Conservation (phyloP, 2,329 filamentous ascomycete species). For the Sporothrix sp. region DNA sequence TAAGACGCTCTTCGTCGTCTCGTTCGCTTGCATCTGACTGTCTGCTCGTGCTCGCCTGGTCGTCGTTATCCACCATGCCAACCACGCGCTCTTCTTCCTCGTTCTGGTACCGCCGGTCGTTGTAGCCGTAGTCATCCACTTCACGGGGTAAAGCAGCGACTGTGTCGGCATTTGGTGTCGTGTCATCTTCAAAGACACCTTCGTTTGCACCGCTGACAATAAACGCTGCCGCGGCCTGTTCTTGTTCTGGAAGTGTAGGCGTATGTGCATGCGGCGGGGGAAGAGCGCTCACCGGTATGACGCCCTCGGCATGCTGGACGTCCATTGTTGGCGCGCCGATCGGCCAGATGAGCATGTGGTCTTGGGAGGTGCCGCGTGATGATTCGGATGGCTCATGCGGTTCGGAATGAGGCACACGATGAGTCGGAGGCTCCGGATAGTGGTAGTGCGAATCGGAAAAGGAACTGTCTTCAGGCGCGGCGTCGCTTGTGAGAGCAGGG, state of each 20-base stretch:
- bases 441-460: constrained; percentile 5
- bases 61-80: constrained; percentile 15
- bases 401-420: no score
- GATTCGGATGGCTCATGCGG: background rate
- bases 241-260: background rate
- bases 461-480: no score
- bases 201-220: background rate
- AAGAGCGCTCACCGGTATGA: background rate
- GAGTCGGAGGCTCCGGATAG: constrained; percentile 16
- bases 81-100: constrained; percentile 24
- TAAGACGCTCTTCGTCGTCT: constrained; percentile 14
- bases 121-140: constrained; percentile 19
- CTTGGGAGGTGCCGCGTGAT: background rate
- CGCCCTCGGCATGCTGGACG: background rate
- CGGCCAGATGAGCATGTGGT: constrained; percentile 13
- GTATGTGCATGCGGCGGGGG: background rate
- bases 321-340: constrained; percentile 7
- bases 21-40: constrained; percentile 7
- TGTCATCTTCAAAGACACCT: constrained; percentile 10
- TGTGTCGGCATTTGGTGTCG: background rate
- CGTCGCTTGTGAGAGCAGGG: background rate
- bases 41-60: no score
- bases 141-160: constrained; percentile 17
- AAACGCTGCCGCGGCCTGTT: background rate
- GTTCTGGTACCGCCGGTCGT: constrained; percentile 20